Percentiles rank a stretch among this genome's conserved stretches.
Conservation (phyloP, 768 basidiomycete species). For the Collybia sp. region DNA sequence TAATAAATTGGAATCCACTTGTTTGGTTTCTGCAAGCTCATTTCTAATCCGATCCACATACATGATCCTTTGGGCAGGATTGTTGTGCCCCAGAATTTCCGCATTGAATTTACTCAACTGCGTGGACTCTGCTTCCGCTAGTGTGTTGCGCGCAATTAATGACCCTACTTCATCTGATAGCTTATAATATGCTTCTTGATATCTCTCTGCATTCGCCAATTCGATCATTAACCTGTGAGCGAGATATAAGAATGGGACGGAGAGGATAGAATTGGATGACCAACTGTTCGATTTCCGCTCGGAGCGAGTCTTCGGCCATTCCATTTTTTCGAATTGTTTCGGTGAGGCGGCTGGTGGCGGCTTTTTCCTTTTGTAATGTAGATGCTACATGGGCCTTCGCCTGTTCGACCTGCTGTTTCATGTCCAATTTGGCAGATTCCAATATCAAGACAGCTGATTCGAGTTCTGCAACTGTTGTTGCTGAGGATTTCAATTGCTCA, state of each 20-base stretch:
- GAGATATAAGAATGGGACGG: slow-evolving; percentile 1
- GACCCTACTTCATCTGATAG: slow-evolving; percentile 60
- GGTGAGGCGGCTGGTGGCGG: slow-evolving; percentile 29
- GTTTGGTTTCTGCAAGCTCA: slow-evolving; percentile 78
- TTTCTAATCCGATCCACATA: slow-evolving; percentile 82
- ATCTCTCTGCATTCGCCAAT: slow-evolving; percentile 55
- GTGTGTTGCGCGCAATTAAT: slow-evolving; percentile 63
- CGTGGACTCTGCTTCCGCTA: slow-evolving; percentile 77
- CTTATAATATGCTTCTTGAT: slow-evolving; percentile 66
- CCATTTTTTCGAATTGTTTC: slow-evolving; percentile 48
- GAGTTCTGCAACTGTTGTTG: no score
- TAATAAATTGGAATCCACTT: slow-evolving; percentile 44
- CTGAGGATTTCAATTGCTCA: no score
- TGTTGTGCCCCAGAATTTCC: slow-evolving; percentile 78
- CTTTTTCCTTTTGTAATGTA: slow-evolving; percentile 40
- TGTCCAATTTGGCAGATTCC: slow-evolving; percentile 8
- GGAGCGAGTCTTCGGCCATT: slow-evolving; percentile 64
- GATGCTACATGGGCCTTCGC: slow-evolving; percentile 23
- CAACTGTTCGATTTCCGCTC: slow-evolving; percentile 65
- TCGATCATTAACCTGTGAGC: slow-evolving; percentile 37
- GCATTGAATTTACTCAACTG: slow-evolving; percentile 80
- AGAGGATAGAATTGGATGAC: slow-evolving; percentile 18
- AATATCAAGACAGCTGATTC: no score
- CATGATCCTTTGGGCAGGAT: slow-evolving; percentile 80
- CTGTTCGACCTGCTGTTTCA: slow-evolving; percentile 21